Evolutionary conservation across 805 yeast genomes (phyloP).

Genomic region (Komagataella pseudopastoris): DNA sequence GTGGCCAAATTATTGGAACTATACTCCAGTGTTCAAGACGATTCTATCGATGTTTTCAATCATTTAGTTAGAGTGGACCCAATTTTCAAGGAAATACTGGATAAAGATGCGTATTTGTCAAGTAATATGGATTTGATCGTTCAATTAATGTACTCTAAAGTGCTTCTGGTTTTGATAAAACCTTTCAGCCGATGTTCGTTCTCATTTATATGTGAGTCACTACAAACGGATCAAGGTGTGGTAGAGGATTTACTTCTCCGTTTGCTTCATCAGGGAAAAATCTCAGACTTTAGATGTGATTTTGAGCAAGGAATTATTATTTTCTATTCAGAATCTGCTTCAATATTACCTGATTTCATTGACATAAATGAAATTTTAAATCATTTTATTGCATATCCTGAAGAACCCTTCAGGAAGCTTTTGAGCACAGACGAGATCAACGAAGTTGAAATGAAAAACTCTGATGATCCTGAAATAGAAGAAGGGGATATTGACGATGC

Average conservation of each 20-base stretch:
- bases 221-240: not conserved
- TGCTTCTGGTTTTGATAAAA: constrained; percentile 9
- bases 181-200: constrained; percentile 7
- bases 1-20: constrained; percentile 12
- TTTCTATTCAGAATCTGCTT: constrained; percentile 1
- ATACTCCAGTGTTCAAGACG: constrained; percentile 12
- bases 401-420: not conserved
- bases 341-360: not conserved
- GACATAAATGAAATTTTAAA: not conserved
- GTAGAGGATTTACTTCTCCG: not conserved
- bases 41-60: constrained; percentile 12
- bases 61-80: constrained; percentile 5
- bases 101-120: constrained; percentile 2
- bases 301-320: not conserved
- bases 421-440: not conserved
- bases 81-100: constrained; percentile 4
- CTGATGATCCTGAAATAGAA: not conserved
- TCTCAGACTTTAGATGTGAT: constrained; percentile 1
- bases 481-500: not conserved
- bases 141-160: constrained; percentile 12
- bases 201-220: not conserved
- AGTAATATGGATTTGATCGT: constrained; percentile 5
- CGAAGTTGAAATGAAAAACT: not conserved
- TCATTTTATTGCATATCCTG: not conserved
- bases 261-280: not conserved